Evolutionary conservation across 768 basidiomycete genomes (phyloP).

Genomic region (Tylopilus sp.): DNA sequence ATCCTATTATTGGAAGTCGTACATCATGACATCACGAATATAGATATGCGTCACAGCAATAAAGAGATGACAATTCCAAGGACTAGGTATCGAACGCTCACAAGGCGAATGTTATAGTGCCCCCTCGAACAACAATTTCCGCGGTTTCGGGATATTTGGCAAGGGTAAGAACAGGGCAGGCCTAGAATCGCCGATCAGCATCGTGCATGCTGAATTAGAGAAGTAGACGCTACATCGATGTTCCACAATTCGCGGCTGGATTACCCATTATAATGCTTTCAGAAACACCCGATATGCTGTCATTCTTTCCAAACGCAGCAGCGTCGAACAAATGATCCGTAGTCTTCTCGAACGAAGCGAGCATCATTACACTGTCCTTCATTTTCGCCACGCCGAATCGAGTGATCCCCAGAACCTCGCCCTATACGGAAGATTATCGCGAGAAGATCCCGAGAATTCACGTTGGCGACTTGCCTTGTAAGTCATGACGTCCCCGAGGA

Average conservation of each 20-base stretch:
- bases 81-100: background rate
- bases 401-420: slow-evolving; percentile 96
- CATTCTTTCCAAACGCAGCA: slow-evolving; percentile 92
- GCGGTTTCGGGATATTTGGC: slow-evolving; percentile 34
- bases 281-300: slow-evolving; percentile 93
- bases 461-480: slow-evolving; percentile 67
- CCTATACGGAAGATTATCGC: slow-evolving; percentile 43
- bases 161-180: slow-evolving; percentile 34
- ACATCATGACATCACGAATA: too few relatives aligned
- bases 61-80: too few relatives aligned
- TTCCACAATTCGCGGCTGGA: slow-evolving; percentile 90
- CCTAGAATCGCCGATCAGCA: slow-evolving; percentile 22
- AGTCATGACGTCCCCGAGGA: slow-evolving; percentile 97
- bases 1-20: too few relatives aligned
- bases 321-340: slow-evolving; percentile 99
- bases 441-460: background rate
- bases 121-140: slow-evolving; percentile 35
- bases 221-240: slow-evolving; percentile 68
- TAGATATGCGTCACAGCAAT: too few relatives aligned
- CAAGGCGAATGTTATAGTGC: slow-evolving; percentile 17
- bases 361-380: slow-evolving; percentile 99
- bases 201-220: background rate
- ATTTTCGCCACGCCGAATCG: slow-evolving; percentile 99
- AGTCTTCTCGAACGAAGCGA: slow-evolving; percentile 99
- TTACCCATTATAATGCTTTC: slow-evolving; percentile 99